Evolutionary conservation across 2,329 filamentous ascomycete species (phyloP).

Genomic region (Penicillium verrucosum): DNA sequence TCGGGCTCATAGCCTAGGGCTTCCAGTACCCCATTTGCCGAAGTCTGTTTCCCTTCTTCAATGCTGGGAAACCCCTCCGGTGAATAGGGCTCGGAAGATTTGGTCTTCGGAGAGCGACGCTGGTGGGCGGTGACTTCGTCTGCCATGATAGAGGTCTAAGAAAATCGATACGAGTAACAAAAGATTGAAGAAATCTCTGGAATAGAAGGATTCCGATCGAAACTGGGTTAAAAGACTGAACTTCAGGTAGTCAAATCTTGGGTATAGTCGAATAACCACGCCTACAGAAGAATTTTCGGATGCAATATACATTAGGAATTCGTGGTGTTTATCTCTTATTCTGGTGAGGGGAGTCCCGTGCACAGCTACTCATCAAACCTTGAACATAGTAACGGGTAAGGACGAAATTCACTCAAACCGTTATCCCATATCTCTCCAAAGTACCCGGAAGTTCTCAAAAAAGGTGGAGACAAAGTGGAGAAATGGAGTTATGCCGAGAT

Average conservation of each 20-base stretch:
- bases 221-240: neutral
- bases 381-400: neutral
- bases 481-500: neutral
- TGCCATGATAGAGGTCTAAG: constrained; percentile 1
- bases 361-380: neutral
- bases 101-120: neutral
- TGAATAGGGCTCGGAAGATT: neutral
- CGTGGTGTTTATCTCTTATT: neutral
- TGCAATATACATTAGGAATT: neutral
- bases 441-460: neutral
- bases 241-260: neutral
- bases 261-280: neutral
- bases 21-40: constrained; percentile 19
- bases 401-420: neutral
- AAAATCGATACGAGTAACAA: neutral
- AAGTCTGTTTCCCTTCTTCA: constrained; percentile 10
- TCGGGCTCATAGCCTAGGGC: constrained; percentile 63
- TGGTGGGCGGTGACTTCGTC: neutral
- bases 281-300: neutral
- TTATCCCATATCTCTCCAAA: neutral
- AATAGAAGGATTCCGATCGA: neutral
- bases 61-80: constrained; percentile 6
- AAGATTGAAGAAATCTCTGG: accelerated
- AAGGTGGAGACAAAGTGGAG: neutral
- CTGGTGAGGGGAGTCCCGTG: neutral